These are phyloP conservation scores for Populus pruinosa DNA, from an alignment of 345 rosid genomes.

Conservation along the genomic window DNA sequence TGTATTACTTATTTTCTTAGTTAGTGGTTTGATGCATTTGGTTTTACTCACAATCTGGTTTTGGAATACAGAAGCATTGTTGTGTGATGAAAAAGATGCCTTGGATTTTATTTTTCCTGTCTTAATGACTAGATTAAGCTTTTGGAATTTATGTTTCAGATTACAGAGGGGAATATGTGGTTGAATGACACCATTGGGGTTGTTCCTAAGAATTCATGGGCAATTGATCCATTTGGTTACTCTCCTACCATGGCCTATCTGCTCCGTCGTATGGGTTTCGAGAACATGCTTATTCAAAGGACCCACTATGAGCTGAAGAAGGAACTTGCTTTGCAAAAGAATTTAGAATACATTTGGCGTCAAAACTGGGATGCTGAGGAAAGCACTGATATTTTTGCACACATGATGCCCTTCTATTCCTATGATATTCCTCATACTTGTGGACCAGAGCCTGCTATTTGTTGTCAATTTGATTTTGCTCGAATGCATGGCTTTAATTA, in stretches of 20 bases:
- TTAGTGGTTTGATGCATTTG: neutral
- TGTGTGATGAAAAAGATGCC: neutral
- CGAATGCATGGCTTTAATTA: constrained; percentile 54
- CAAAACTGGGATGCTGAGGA: constrained; percentile 95
- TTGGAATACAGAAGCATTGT: neutral
- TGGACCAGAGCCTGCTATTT: constrained; percentile 98
- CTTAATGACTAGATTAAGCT: neutral
- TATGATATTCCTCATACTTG: constrained; percentile 98
- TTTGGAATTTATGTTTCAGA: constrained; percentile 37
- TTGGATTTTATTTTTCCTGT: neutral
- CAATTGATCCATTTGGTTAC: constrained; percentile 97
- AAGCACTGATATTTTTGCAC: constrained; percentile 89
- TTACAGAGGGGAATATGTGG: constrained; percentile 95
- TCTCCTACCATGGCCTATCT: constrained; percentile 98
- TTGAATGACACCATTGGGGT: constrained; percentile 84
- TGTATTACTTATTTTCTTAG: neutral
- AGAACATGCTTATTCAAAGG: constrained; percentile 98
- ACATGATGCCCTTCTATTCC: constrained; percentile 99
- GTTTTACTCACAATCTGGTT: neutral
- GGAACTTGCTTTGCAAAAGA: constrained; percentile 83
- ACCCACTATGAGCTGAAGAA: constrained; percentile 98
- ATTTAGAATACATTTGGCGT: constrained; percentile 93
- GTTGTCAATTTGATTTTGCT: constrained; percentile 98
- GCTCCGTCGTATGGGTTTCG: constrained; percentile 95
- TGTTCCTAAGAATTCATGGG: constrained; percentile 95